Percentiles rank a stretch among this genome's conserved stretches.
Conservation (phyloP, 176 grass and related monocot genomes). For the Musa beccarii region DNA sequence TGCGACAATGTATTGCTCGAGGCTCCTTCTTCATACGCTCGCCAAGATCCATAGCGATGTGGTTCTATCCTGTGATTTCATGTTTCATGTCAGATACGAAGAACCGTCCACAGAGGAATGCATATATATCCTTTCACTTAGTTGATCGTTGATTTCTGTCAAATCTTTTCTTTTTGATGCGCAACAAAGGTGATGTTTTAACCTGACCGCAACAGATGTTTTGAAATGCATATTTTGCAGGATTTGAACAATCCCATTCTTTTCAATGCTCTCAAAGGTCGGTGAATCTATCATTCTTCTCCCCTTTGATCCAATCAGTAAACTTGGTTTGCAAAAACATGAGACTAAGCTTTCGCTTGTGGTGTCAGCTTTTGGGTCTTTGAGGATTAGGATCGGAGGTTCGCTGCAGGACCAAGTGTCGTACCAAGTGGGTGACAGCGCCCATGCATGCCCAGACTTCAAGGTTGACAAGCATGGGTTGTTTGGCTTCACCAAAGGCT, state of each 20-base stretch:
- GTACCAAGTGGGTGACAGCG: slow-evolving; percentile 29
- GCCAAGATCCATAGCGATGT: no score
- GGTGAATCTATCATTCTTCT: background rate
- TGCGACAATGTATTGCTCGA: background rate
- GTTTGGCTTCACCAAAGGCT: slow-evolving; percentile 50
- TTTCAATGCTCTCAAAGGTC: slow-evolving; percentile 46
- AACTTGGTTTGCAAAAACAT: background rate
- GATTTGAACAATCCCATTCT: slow-evolving; percentile 42
- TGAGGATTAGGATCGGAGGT: slow-evolving; percentile 47
- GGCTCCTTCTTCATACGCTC: background rate
- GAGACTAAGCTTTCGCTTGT: background rate
- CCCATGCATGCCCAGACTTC: slow-evolving; percentile 22
- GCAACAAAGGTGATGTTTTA: no score
- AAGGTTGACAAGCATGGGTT: slow-evolving; percentile 22
- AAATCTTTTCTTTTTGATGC: no score
- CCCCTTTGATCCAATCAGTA: background rate
- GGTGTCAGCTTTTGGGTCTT: slow-evolving; percentile 30
- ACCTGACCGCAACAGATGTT: no score
- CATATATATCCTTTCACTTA: no score
- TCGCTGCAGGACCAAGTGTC: slow-evolving; percentile 52
- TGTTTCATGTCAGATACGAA: no score
- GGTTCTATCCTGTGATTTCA: no score
- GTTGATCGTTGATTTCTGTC: no score
- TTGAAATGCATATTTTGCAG: slow-evolving; percentile 11
- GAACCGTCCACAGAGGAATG: no score